phyloP scores from a whole-genome alignment of 2,329 filamentous ascomycete genomes.

The Beauveria australis region DNA sequence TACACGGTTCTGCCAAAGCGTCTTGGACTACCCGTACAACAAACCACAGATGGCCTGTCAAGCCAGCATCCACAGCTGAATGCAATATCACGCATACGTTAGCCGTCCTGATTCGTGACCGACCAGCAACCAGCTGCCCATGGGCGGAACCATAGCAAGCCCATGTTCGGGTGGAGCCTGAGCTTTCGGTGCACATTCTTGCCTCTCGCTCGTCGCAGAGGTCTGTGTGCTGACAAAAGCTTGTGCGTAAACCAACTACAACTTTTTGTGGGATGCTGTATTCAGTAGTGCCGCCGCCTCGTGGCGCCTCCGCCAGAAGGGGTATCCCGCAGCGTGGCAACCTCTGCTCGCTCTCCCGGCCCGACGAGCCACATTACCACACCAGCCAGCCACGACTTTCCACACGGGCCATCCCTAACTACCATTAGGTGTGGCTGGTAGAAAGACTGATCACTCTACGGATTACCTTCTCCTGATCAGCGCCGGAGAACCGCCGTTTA shows the following conservation, averaged over 20 bases:
- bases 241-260: background rate
- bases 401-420: background rate
- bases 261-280: too few relatives aligned
- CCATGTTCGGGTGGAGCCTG: background rate
- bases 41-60: background rate
- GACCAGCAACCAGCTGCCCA: background rate
- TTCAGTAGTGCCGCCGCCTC: background rate
- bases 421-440: background rate
- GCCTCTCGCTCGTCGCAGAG: background rate
- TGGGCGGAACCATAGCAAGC: background rate
- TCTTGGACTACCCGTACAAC: background rate
- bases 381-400: background rate
- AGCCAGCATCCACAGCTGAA: background rate
- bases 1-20: background rate
- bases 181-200: background rate
- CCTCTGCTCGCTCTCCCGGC: background rate
- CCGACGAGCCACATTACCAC: constrained; percentile 3
- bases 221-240: background rate
- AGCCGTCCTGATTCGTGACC: background rate
- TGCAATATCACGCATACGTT: background rate
- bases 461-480: background rate
- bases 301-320: background rate
- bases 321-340: constrained; percentile 8
- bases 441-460: background rate
- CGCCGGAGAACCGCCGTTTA: background rate